A percentile compares a stretch with the other conserved stretches of the same genome.
Conservation (phyloP, 805 yeast genomes). For the Naumovozyma dairenensis region DNA sequence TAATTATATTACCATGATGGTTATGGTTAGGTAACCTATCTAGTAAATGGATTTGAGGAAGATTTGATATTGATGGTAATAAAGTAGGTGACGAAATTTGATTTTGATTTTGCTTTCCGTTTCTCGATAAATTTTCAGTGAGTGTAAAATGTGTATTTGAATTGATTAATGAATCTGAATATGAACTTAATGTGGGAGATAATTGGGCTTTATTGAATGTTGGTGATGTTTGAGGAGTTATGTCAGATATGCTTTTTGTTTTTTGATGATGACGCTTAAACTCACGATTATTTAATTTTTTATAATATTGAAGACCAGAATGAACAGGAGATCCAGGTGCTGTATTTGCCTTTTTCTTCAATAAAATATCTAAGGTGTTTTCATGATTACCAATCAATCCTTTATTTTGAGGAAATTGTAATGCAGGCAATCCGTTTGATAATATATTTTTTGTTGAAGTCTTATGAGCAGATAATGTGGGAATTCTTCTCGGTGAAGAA, state of each 20-base stretch:
- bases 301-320: constrained; percentile 1
- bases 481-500: constrained; percentile 6
- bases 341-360: constrained; percentile 19
- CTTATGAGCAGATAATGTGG: neutral
- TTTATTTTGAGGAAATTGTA: too few relatives aligned
- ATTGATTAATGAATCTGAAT: neutral
- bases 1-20: too few relatives aligned
- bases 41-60: constrained; percentile 2
- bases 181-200: neutral
- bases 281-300: too few relatives aligned
- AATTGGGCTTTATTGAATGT: constrained; percentile 8
- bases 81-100: constrained; percentile 3
- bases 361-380: neutral
- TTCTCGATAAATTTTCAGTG: too few relatives aligned
- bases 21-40: constrained; percentile 2
- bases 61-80: constrained; percentile 1
- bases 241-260: constrained; percentile 2
- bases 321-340: constrained; percentile 27
- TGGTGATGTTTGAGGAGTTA: constrained; percentile 24
- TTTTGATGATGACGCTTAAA: constrained; percentile 1
- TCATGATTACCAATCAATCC: too few relatives aligned
- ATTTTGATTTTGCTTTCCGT: too few relatives aligned
- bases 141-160: too few relatives aligned
- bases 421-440: too few relatives aligned
- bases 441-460: neutral